Conservation (phyloP, 2,329 filamentous ascomycete genomes). For the Claviceps cyperi region DNA sequence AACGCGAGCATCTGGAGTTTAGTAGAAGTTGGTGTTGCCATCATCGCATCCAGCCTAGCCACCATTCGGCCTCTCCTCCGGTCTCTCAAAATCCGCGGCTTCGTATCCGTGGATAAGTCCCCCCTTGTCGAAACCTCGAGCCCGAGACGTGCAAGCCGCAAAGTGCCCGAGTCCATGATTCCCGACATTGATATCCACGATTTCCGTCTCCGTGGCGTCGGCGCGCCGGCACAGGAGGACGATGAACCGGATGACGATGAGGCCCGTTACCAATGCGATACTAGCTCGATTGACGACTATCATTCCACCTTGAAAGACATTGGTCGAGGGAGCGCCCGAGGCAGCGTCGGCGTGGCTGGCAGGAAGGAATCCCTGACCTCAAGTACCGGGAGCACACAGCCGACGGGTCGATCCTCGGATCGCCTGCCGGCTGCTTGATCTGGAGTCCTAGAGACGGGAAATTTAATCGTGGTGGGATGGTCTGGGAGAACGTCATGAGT, state of each 20-base stretch:
- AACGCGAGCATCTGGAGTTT: conserved; percentile 42
- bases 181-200: conserved; percentile 18
- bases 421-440: conserved; percentile 17
- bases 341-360: conserved; percentile 24
- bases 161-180: conserved; percentile 10
- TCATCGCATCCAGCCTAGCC: conserved; percentile 37
- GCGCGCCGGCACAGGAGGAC: conserved; percentile 6
- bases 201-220: conserved; percentile 19
- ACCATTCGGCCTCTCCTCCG: conserved; percentile 41
- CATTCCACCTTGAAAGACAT: neutral
- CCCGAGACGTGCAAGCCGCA: conserved; percentile 13
- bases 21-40: conserved; percentile 41
- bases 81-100: conserved; percentile 30
- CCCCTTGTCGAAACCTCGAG: conserved; percentile 17
- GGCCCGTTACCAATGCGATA: conserved; percentile 1
- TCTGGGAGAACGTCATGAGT: neutral
- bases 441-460: conserved; percentile 14
- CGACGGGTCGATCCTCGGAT: conserved; percentile 13
- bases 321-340: conserved; percentile 8
- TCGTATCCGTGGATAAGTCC: conserved; percentile 26
- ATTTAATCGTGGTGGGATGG: conserved; percentile 13
- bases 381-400: conserved; percentile 9
- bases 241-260: neutral
- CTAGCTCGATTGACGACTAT: conserved; percentile 11
- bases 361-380: conserved; percentile 12